Percentiles rank a stretch among this genome's conserved stretches.
These are phyloP conservation scores for Xerocomus brunneocitrinus DNA, from an alignment of 768 basidiomycete genomes.

Conservation along the genomic window DNA sequence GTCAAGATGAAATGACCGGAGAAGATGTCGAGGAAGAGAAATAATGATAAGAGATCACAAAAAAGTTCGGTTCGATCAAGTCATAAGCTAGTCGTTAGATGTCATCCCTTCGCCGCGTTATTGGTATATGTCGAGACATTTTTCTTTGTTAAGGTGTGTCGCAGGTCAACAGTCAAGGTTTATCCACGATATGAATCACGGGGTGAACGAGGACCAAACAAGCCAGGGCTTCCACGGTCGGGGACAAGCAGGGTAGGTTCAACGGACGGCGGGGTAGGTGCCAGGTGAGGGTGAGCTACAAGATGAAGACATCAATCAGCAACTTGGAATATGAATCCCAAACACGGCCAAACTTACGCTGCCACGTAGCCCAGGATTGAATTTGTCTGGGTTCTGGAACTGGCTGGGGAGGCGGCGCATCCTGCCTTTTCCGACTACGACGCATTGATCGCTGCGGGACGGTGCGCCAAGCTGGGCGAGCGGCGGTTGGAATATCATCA, in stretches of 20 bases:
- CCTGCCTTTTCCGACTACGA: slow-evolving; percentile 42
- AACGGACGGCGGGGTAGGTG: slow-evolving; percentile 57
- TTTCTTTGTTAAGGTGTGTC: not conserved
- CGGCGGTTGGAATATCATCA: slow-evolving; percentile 36
- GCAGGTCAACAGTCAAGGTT: not conserved
- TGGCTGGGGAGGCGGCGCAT: slow-evolving; percentile 33
- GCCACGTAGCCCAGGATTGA: slow-evolving; percentile 62
- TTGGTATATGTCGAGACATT: not conserved
- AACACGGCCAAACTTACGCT: slow-evolving; percentile 45
- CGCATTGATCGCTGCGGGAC: slow-evolving; percentile 37
- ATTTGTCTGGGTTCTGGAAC: slow-evolving; percentile 38
- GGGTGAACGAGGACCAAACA: slow-evolving; percentile 78
- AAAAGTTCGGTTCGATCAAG: slow-evolving; percentile 5
- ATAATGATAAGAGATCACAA: slow-evolving; percentile 26
- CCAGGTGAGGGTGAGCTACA: slow-evolving; percentile 53
- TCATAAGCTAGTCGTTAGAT: slow-evolving; percentile 17
- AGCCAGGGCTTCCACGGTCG: slow-evolving; percentile 52
- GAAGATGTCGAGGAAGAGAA: not conserved
- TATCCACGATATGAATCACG: slow-evolving; percentile 33
- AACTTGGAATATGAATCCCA: slow-evolving; percentile 1
- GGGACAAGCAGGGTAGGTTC: slow-evolving; percentile 61
- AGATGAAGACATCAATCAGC: slow-evolving; percentile 3
- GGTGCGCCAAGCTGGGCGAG: slow-evolving; percentile 61
- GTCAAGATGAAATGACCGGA: slow-evolving; percentile 4
- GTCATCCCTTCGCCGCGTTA: slow-evolving; percentile 4